Base-by-base conservation (phyloP, 2,329 filamentous ascomycete species). In the Aureobasidium sp. region DNA sequence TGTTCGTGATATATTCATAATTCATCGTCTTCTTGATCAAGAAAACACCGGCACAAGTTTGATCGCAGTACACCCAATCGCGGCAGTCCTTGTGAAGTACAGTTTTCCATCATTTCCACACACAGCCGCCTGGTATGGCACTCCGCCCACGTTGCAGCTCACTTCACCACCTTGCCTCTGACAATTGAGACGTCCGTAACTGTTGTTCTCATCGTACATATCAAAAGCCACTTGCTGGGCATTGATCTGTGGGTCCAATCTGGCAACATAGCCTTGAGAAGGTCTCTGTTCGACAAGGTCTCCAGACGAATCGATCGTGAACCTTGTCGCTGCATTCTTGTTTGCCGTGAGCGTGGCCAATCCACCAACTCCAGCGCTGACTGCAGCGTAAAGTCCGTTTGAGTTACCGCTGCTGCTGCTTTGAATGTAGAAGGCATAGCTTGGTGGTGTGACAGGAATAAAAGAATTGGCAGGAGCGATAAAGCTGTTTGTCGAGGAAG, bases 221-320 rank as follows among this genome's bases (percentile, higher is more conserved):
- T 48, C 7, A 25, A 61, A 61, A 15, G 3, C 45, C 58, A 50
- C 31, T 18, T 50, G 27, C 58, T 61, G 58, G 15, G 42, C 23
- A 29, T 61, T 25, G n/a, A 29, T 15, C 15, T 40, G 15, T 23
- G 40, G 42, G 8, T 61, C 18, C 15, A 61, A 23, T 8, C 29
- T 50, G 43, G 43, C 58, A 10, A 50, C 58, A 40, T 50, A 61
- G 15, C 58, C 58, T 50, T 61, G 58, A 20, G 58, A 61, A 42
- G 58, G 45, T 15, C 58, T 61, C 16, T 61, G 58, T 23, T 61
- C 58, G 11, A 61, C 45, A 27, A 61, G 45, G 45, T 61, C 45
- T 16, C 58, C 58, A 50, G 58, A 61, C 50, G 58, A 50, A 18
- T 61, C 58, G 43, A 61, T 61, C 1, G 58, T 61, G 45, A 61